Conservation (phyloP, 805 yeast species). For the Vanderwaltozyma polyspora region DNA sequence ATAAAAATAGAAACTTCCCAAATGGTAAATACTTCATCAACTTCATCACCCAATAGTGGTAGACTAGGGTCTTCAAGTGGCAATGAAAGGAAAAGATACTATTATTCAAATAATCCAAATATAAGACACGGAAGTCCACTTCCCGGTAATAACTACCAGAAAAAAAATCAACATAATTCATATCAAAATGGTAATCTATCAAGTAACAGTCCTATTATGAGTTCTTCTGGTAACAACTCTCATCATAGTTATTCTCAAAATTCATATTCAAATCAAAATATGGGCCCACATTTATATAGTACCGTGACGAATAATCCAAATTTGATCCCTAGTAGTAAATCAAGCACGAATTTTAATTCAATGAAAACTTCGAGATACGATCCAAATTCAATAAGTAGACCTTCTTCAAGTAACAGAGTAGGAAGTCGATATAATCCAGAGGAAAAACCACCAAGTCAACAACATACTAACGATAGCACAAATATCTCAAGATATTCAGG, state of each 20-base stretch:
- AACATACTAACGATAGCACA: not conserved
- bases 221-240: not conserved
- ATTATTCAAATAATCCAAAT: conserved; percentile 19
- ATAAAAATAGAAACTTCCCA: not conserved
- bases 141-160: conserved; percentile 9
- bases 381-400: conserved; percentile 15
- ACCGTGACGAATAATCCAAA: not conserved
- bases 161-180: not conserved
- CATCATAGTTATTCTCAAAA: not conserved
- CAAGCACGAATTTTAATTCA: no score
- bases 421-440: conserved; percentile 24
- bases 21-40: conserved; percentile 1
- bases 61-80: conserved; percentile 2
- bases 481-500: conserved; percentile 10
- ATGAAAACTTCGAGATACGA: conserved; percentile 21
- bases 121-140: conserved; percentile 15
- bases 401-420: conserved; percentile 6
- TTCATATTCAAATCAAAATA: not conserved
- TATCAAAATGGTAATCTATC: not conserved
- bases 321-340: no score
- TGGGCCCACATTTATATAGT: not conserved
- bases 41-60: conserved; percentile 2
- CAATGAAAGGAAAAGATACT: conserved; percentile 23
- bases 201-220: no score
- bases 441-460: conserved; percentile 1